Conservation (phyloP, 2,329 filamentous ascomycete species). For the Diaporthe destruens region DNA sequence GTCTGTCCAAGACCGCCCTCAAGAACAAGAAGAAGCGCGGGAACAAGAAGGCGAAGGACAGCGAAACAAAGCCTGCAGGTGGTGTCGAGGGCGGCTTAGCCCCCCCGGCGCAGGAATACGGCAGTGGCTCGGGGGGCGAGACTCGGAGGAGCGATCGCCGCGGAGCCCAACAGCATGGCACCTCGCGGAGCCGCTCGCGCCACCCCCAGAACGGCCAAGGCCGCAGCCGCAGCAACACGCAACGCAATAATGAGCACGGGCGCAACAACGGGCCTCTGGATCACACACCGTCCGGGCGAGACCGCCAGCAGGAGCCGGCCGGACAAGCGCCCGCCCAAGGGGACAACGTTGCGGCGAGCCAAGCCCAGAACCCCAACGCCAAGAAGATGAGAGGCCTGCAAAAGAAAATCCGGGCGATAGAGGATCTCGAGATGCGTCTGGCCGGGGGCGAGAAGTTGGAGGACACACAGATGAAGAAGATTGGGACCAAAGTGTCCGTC, state of each 20-base stretch:
- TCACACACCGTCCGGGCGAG: conserved; percentile 48
- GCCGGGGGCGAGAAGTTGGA: conserved; percentile 96
- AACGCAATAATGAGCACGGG: conserved; percentile 50
- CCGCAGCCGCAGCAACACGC: conserved; percentile 65
- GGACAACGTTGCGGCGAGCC: conserved; percentile 58
- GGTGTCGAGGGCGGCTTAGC: conserved; percentile 63
- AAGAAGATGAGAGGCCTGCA: conserved; percentile 95
- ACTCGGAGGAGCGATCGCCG: conserved; percentile 77
- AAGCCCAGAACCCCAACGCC: conserved; percentile 74
- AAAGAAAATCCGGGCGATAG: conserved; percentile 98
- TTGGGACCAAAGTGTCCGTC: conserved; percentile 86
- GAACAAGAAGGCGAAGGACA: conserved; percentile 88
- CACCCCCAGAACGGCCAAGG: conserved; percentile 59
- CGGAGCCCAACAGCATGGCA: conserved; percentile 55
- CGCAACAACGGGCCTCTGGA: conserved; percentile 47
- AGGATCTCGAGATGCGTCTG: conserved; percentile 96
- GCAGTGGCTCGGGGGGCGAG: conserved; percentile 61
- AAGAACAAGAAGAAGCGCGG: conserved; percentile 99
- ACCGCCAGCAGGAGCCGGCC: conserved; percentile 47
- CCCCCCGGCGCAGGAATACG: conserved; percentile 58
- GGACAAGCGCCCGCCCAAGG: conserved; percentile 45
- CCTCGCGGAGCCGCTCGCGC: conserved; percentile 66
- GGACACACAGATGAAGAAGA: conserved; percentile 99
- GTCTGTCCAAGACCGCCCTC: conserved; percentile 83
- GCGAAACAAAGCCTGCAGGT: conserved; percentile 67